Evolutionary conservation across 2,329 filamentous ascomycete species (phyloP).

Genomic region (Passalora sequoiae): DNA sequence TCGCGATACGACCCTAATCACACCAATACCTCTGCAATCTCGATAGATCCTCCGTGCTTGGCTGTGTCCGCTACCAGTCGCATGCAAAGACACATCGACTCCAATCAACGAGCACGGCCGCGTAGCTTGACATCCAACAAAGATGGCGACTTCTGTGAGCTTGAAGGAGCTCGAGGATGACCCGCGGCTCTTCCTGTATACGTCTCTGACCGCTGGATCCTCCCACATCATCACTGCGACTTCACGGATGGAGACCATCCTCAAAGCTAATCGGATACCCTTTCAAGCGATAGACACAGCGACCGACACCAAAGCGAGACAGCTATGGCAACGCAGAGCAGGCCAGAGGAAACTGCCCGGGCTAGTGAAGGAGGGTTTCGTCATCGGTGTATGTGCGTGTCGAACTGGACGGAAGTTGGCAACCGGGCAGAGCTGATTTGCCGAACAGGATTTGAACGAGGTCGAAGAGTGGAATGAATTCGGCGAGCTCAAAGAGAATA

Average conservation of each 20-base stretch:
- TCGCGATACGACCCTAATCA: too few relatives aligned
- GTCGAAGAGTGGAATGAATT: conserved; percentile 99
- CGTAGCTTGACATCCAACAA: too few relatives aligned
- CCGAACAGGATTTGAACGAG: conserved; percentile 73
- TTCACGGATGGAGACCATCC: conserved; percentile 89
- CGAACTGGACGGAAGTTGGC: background rate
- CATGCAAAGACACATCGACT: too few relatives aligned
- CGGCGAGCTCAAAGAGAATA: conserved; percentile 83
- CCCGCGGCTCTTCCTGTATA: conserved; percentile 78
- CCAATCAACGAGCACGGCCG: too few relatives aligned
- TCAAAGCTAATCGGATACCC: conserved; percentile 88
- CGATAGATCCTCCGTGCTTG: too few relatives aligned
- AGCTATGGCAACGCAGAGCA: conserved; percentile 79
- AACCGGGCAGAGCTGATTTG: conserved; percentile 1
- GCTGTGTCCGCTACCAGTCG: too few relatives aligned
- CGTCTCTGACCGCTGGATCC: conserved; percentile 88
- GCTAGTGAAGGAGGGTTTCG: conserved; percentile 77
- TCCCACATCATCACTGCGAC: conserved; percentile 96
- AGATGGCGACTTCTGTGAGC: conserved; percentile 30
- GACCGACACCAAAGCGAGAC: conserved; percentile 80
- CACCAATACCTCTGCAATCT: too few relatives aligned
- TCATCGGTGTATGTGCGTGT: conserved; percentile 68
- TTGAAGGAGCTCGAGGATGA: conserved; percentile 44
- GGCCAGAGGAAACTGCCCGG: conserved; percentile 85
- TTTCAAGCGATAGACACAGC: conserved; percentile 91